Evolutionary conservation across 495 filamentous ascomycete genomes (phyloP), one percentile per base, ranked within the genome.

Genomic region (Amphirosellinia nigrospora): DNA sequence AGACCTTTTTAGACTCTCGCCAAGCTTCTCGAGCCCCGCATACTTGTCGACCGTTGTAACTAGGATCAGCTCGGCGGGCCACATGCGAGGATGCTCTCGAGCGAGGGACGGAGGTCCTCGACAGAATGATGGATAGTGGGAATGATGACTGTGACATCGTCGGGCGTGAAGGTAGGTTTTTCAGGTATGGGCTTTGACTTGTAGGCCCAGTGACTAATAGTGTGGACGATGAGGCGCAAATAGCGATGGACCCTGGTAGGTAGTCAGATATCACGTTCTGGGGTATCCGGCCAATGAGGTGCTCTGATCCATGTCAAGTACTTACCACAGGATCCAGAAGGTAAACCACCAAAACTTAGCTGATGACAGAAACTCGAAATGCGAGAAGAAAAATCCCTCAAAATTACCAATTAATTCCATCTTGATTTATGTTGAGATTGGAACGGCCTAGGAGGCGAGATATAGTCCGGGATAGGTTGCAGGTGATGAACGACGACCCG

Each of bases 21-120:
- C 83, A 66, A 87, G 82, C 73, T 75, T 71, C 36, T 82, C 69
- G 38, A 87, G 77, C 16, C 79, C 81, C 43, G 72, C 75, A 64
- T 82, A 75, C 73, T 86, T 88, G 75, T 86, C 85, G 64, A 76
- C 78, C 2, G 86, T 88, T 26, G 86, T 88, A 26, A 88, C 83
- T 34, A 88, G 79, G 39, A 88, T 84, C 60, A 88, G 77, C 73
- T 87, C 85, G 36, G 72, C 78, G 10, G 86, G 86, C 77, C 74
- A 73, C 84, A 86, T 16, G 84, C 85, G 26, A 88, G 70, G 55
- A 88, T 87, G 75, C 86, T 88, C 73, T 84, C 78, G 1, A 88
- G 73, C 19, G 85, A 85, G 13, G 81, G 77, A 43, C 79, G 81
- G 32, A 88, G 81, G 50, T 88, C 85, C 66, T 86, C 82, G 36